Conservation (phyloP, 225 moss, liverwort and hornwort genomes). For the Bryum argenteum region DNA sequence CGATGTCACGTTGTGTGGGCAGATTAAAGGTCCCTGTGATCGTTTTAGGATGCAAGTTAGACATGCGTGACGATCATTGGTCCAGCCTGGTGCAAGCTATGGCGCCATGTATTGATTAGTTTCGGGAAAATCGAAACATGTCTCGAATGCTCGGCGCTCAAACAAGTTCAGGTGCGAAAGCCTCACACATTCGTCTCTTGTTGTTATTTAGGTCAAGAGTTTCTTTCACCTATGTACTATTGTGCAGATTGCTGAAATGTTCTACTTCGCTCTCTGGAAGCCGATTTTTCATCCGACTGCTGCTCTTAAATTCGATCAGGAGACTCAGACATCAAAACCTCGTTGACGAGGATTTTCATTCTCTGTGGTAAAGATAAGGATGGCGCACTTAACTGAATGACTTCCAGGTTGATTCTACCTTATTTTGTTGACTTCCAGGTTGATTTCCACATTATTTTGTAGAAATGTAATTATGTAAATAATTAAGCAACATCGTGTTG, state of each 20-base stretch:
- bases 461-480: too few relatives aligned
- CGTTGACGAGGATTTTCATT: constrained; percentile 86
- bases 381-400: constrained; percentile 87
- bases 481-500: too few relatives aligned
- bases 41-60: constrained; percentile 93
- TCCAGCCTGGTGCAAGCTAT: constrained; percentile 85
- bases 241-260: constrained; percentile 86
- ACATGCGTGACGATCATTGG: constrained; percentile 80
- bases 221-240: neutral
- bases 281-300: constrained; percentile 89
- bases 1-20: constrained; percentile 63
- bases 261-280: constrained; percentile 92
- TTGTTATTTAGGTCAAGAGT: neutral
- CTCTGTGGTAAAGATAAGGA: constrained; percentile 90
- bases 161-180: constrained; percentile 77
- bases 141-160: constrained; percentile 85
- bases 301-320: constrained; percentile 87
- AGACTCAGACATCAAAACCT: constrained; percentile 76
- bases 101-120: constrained; percentile 86
- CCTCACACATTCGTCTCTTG: neutral
- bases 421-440: too few relatives aligned
- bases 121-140: constrained; percentile 88
- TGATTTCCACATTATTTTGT: too few relatives aligned
- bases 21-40: constrained; percentile 89
- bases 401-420: constrained; percentile 68